Percentiles rank a stretch among this genome's conserved stretches.
These are phyloP conservation scores for Mortierella alpina DNA, from an alignment of 192 early-diverging fungal species.

Conservation along the genomic window DNA sequence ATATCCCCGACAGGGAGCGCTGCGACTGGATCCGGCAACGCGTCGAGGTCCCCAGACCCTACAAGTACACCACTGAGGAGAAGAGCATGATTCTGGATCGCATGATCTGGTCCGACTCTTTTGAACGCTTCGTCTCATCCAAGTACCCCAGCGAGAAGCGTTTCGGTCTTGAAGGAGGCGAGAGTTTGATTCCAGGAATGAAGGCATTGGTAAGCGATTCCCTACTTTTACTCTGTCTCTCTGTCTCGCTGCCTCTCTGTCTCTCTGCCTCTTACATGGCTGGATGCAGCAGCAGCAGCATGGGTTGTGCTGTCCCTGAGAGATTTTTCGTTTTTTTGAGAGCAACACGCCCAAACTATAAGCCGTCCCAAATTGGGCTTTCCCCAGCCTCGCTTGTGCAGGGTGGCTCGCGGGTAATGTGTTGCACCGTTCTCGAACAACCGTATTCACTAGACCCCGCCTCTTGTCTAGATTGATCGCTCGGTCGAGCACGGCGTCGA, in stretches of 20 bases:
- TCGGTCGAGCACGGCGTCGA: constrained; percentile 96
- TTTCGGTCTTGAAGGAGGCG: constrained; percentile 98
- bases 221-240: no score
- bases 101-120: constrained; percentile 96
- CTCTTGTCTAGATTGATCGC: constrained; percentile 80
- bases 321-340: neutral
- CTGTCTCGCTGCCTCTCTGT: no score
- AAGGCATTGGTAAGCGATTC: constrained; percentile 82
- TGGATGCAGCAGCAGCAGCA: no score
- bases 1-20: constrained; percentile 94
- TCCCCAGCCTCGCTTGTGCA: no score
- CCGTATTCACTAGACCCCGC: neutral
- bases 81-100: constrained; percentile 95
- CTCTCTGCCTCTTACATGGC: neutral
- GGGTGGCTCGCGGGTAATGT: no score
- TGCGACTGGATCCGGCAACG: constrained; percentile 97
- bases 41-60: constrained; percentile 92
- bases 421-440: no score
- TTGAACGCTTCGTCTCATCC: constrained; percentile 94
- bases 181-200: constrained; percentile 97
- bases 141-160: constrained; percentile 99
- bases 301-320: no score
- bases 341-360: no score
- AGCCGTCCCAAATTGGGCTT: no score
- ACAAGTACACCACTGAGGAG: constrained; percentile 89